These are phyloP conservation scores for Calonectria multiphialidica DNA, from an alignment of 2,329 filamentous ascomycete species.

Conservation along the genomic window DNA sequence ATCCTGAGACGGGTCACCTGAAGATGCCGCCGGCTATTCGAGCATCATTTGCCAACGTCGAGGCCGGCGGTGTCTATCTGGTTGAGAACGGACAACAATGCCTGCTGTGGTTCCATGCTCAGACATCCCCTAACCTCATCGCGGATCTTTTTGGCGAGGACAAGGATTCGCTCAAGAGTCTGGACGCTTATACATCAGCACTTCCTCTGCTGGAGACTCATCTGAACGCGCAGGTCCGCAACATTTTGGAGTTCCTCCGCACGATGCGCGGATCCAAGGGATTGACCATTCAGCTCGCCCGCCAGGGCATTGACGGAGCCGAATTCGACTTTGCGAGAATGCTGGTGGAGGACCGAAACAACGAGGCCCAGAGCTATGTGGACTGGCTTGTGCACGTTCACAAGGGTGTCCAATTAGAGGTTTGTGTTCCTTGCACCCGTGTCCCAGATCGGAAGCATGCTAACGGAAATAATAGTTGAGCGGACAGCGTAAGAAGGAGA, in stretches of 20 bases:
- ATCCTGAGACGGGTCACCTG: slow-evolving; percentile 85
- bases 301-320: slow-evolving; percentile 92
- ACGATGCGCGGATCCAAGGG: slow-evolving; percentile 87
- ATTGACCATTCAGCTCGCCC: slow-evolving; percentile 87
- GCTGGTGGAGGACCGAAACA: slow-evolving; percentile 94
- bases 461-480: slow-evolving; percentile 61
- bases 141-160: slow-evolving; percentile 90
- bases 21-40: slow-evolving; percentile 85
- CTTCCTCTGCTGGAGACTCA: slow-evolving; percentile 91
- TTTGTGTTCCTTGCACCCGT: slow-evolving; percentile 52
- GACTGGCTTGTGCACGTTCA: slow-evolving; percentile 98
- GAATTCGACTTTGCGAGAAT: slow-evolving; percentile 96
- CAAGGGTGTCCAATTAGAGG: slow-evolving; percentile 91
- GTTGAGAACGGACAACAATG: slow-evolving; percentile 96
- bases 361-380: slow-evolving; percentile 97
- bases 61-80: slow-evolving; percentile 93
- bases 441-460: neutral
- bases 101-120: slow-evolving; percentile 91
- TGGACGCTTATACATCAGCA: slow-evolving; percentile 85
- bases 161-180: slow-evolving; percentile 74
- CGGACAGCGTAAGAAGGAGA: slow-evolving; percentile 79
- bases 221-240: slow-evolving; percentile 93
- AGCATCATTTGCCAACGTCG: slow-evolving; percentile 87
- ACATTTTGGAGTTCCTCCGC: slow-evolving; percentile 89
- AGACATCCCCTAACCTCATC: slow-evolving; percentile 92